Conservation (phyloP, 2,329 filamentous ascomycete species). For the Pseudocercospora macadamiae region DNA sequence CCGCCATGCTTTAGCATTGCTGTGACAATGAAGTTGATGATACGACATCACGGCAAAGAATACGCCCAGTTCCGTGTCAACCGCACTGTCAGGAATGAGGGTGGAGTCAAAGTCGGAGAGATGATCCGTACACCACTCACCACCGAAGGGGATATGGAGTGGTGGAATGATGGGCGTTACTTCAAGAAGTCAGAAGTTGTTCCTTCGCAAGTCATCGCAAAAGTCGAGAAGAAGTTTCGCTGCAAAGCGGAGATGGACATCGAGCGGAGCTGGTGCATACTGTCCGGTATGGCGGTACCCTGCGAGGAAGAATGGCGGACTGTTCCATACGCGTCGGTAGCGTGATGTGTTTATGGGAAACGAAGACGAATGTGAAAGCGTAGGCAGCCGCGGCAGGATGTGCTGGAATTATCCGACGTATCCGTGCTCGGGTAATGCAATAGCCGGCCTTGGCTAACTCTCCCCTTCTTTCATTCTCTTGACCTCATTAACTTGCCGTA, state of each 20-base stretch:
- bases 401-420: no score
- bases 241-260: background rate
- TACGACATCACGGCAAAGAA: background rate
- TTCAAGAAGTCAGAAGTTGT: background rate
- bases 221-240: background rate
- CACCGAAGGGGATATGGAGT: background rate
- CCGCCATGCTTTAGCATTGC: background rate
- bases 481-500: no score
- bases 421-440: no score
- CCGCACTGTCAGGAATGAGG: background rate
- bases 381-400: no score
- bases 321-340: no score
- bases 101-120: background rate
- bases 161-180: background rate
- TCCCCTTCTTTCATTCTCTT: no score
- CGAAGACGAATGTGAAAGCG: no score
- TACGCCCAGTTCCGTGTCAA: background rate
- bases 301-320: background rate
- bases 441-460: no score
- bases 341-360: no score
- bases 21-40: background rate
- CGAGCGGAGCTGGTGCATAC: background rate
- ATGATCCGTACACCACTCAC: background rate
- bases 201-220: background rate
- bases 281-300: background rate